Evolutionary conservation across 306 rosid genomes (phyloP).

Genomic region (Quercus robur): DNA sequence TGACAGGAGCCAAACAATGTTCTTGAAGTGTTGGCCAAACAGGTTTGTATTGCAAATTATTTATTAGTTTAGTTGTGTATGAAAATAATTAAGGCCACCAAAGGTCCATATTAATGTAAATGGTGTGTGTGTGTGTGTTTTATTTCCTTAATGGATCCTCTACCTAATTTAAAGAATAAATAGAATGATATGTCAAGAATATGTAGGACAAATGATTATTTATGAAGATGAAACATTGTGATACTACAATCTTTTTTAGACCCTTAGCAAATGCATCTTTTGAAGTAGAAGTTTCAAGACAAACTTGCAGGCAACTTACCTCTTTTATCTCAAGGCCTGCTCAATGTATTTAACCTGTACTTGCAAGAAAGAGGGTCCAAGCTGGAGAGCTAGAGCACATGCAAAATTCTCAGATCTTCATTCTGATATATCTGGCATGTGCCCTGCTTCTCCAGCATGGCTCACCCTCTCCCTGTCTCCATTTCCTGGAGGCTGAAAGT

Average conservation of each 20-base stretch:
- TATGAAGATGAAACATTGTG: slow-evolving; percentile 2
- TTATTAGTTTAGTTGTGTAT: slow-evolving; percentile 13
- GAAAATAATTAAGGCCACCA: not conserved
- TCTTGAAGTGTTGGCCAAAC: not conserved
- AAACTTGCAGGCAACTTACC: slow-evolving; percentile 9
- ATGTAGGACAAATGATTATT: not conserved
- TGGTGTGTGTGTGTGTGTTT: not conserved
- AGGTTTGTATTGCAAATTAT: slow-evolving; percentile 12
- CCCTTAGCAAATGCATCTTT: not conserved
- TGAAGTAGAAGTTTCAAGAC: not conserved
- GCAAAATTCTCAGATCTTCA: slow-evolving; percentile 28
- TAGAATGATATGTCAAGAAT: not conserved
- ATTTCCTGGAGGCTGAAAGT: slow-evolving; percentile 5
- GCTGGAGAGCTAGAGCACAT: slow-evolving; percentile 65
- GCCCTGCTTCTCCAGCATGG: slow-evolving; percentile 91
- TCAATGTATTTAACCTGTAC: not conserved
- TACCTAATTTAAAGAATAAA: not conserved
- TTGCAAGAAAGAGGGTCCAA: slow-evolving; percentile 49
- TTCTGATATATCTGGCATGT: slow-evolving; percentile 52
- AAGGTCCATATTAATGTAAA: slow-evolving; percentile 1
- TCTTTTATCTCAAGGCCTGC: not conserved
- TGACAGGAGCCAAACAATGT: slow-evolving; percentile 19
- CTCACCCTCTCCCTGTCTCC: slow-evolving; percentile 29
- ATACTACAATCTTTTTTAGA: not conserved
- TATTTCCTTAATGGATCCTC: not conserved